These are phyloP conservation scores for Avena sativa DNA, from an alignment of 176 grass and related monocot genomes.

Conservation along the genomic window DNA sequence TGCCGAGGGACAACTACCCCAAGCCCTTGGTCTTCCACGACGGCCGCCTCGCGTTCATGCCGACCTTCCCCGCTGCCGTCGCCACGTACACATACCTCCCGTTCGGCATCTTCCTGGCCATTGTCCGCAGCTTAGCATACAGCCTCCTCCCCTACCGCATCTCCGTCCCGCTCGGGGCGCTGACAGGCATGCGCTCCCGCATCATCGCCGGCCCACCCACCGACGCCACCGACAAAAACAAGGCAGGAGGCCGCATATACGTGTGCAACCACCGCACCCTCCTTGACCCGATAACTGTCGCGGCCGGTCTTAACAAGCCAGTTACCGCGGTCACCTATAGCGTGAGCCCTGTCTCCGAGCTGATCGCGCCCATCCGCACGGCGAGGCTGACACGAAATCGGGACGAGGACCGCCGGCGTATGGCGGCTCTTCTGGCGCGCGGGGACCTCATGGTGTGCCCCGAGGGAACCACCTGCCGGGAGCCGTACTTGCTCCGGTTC, in stretches of 20 bases:
- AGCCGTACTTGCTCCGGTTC: slow-evolving; percentile 71
- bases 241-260: slow-evolving; percentile 42
- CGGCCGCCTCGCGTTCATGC: slow-evolving; percentile 72
- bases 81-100: slow-evolving; percentile 81
- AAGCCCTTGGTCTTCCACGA: slow-evolving; percentile 77
- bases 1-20: slow-evolving; percentile 55
- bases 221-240: neutral
- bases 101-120: slow-evolving; percentile 47
- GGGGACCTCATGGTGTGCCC: slow-evolving; percentile 81
- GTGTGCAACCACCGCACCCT: slow-evolving; percentile 93
- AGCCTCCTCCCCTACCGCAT: slow-evolving; percentile 63
- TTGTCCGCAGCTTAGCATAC: slow-evolving; percentile 48
- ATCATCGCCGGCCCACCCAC: slow-evolving; percentile 31
- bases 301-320: slow-evolving; percentile 51
- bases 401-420: slow-evolving; percentile 57
- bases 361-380: slow-evolving; percentile 73
- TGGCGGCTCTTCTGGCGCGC: slow-evolving; percentile 58
- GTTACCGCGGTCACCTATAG: slow-evolving; percentile 83
- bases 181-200: slow-evolving; percentile 61
- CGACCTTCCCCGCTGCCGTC: slow-evolving; percentile 47
- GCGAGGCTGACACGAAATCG: slow-evolving; percentile 59
- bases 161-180: slow-evolving; percentile 52
- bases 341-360: slow-evolving; percentile 71
- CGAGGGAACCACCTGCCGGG: slow-evolving; percentile 87
- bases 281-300: slow-evolving; percentile 81